A percentile compares a stretch with the other conserved stretches of the same genome.
phyloP scores from a whole-genome alignment of 495 filamentous ascomycete species.

The Penicillium canescens region DNA sequence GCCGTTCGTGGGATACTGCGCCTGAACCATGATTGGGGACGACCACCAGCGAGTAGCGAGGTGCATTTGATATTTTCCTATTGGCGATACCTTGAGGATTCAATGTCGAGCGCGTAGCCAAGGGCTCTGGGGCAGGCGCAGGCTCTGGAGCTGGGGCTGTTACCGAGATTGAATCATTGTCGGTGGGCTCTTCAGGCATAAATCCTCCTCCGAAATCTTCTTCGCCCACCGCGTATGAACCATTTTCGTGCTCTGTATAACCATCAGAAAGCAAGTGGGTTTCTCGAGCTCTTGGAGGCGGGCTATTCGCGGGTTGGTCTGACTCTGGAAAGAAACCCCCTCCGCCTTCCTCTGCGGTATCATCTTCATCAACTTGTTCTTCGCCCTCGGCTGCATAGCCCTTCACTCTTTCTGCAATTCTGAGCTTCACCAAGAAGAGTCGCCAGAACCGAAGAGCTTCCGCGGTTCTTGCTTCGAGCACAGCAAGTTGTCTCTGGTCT shows the following conservation, averaged over 20 bases:
- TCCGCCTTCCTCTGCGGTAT: slow-evolving; percentile 14
- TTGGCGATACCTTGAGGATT: neutral
- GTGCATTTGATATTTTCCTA: neutral
- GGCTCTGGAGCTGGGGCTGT: neutral
- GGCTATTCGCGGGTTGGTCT: slow-evolving; percentile 28
- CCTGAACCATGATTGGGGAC: slow-evolving; percentile 18
- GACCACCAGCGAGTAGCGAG: slow-evolving; percentile 38
- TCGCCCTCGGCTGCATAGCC: slow-evolving; percentile 59
- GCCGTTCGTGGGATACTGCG: neutral
- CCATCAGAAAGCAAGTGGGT: neutral
- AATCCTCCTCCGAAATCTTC: slow-evolving; percentile 21
- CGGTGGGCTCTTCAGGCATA: slow-evolving; percentile 16
- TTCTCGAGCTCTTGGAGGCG: slow-evolving; percentile 8
- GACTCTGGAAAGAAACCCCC: slow-evolving; percentile 51
- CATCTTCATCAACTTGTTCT: slow-evolving; percentile 19
- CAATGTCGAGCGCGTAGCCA: neutral
- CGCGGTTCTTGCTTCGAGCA: slow-evolving; percentile 53
- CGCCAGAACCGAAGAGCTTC: slow-evolving; percentile 74
- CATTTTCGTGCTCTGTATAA: neutral
- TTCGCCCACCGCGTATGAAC: neutral
- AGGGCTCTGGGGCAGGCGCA: neutral
- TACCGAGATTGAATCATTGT: neutral
- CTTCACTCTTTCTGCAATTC: slow-evolving; percentile 76
- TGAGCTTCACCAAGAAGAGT: slow-evolving; percentile 68
- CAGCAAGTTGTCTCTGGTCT: slow-evolving; percentile 57